Conservation (phyloP, 805 yeast species). For the Myxozyma mucilagina region DNA sequence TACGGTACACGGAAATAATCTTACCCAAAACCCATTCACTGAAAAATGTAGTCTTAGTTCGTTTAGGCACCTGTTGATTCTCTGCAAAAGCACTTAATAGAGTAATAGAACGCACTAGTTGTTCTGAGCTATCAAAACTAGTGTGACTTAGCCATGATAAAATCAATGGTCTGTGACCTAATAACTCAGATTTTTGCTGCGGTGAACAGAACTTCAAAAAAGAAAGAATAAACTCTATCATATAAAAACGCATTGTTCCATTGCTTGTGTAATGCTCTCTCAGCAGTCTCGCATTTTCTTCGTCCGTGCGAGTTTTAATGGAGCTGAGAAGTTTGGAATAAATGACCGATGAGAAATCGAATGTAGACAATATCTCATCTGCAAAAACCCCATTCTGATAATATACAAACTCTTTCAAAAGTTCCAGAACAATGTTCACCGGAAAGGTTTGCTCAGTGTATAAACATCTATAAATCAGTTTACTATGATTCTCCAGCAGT, state of each 20-base stretch:
- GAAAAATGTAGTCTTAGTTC: slow-evolving; percentile 71
- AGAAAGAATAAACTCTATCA: slow-evolving; percentile 61
- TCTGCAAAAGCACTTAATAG: slow-evolving; percentile 48
- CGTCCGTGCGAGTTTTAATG: neutral
- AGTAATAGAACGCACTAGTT: slow-evolving; percentile 52
- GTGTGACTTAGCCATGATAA: slow-evolving; percentile 68
- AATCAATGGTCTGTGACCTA: slow-evolving; percentile 58
- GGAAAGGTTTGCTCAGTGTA: slow-evolving; percentile 56
- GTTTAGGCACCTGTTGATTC: slow-evolving; percentile 62
- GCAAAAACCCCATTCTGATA: slow-evolving; percentile 53
- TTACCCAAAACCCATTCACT: slow-evolving; percentile 72
- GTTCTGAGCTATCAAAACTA: slow-evolving; percentile 52
- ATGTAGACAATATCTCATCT: slow-evolving; percentile 59
- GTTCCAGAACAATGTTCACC: slow-evolving; percentile 61
- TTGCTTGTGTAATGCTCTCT: neutral
- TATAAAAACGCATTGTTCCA: slow-evolving; percentile 48
- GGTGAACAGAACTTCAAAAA: slow-evolving; percentile 54
- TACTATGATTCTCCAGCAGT: slow-evolving; percentile 57
- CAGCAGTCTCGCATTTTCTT: neutral
- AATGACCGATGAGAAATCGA: slow-evolving; percentile 65
- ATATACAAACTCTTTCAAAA: slow-evolving; percentile 54
- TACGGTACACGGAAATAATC: slow-evolving; percentile 53
- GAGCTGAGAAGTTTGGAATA: slow-evolving; percentile 58
- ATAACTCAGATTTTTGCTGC: slow-evolving; percentile 61
- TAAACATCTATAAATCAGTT: slow-evolving; percentile 67